Evolutionary conservation across 1,284 basidiomycete species (phyloP), one percentile per base, ranked within the genome.

Genomic region (Ustilago lituana): DNA sequence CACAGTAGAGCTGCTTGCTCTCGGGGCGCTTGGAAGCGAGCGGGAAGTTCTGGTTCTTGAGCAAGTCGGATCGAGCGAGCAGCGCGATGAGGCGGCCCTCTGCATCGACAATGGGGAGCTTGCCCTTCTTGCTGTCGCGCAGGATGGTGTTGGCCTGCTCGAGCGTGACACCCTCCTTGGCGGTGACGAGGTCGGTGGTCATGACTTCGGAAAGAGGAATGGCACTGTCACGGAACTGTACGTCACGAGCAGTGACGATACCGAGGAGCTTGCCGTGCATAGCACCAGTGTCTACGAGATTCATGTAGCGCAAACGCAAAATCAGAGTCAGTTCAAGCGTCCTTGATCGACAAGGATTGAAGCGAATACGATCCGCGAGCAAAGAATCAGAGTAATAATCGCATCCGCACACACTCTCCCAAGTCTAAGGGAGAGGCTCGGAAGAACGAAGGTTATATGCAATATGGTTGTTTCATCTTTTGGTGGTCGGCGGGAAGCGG

Each of bases 21-120:
- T 90, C 87, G 1, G 92, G 92, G 54, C 90, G 88, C 85, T 98
- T 98, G 76, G 91, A 93, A 1, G 95, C 94, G 48, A 97, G 88
- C 3, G 95, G 96, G 84, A 91, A 99, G 69, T 92, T 94, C 82
- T 97, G 93, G 85, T 97, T 98, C 85, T 99, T 98, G 82, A 98
- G 88, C 62, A 98, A 86, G 84, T 98, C 95, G 35, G 94, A 97
- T 58, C 95, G 93, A 14, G 80, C 80, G 39, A 82, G 73, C 26
- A 82, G 54, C 19, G 77, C 67, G 40, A 80, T 69, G 5, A 82
- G 70, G 17, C 73, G 69, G 37, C 79, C 79, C 46, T 70, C 63
- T 22, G 44, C 35, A 48, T 82, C 77, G 41, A 82, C 72, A 48
- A 82, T 82, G 47, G 80, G 95, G 1, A 98, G 88, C 84, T 98